A percentile compares a stretch with the other conserved stretches of the same genome.
These are phyloP conservation scores for Suhomyces maxii DNA, from an alignment of 1,139 yeast species.

Conservation along the genomic window DNA sequence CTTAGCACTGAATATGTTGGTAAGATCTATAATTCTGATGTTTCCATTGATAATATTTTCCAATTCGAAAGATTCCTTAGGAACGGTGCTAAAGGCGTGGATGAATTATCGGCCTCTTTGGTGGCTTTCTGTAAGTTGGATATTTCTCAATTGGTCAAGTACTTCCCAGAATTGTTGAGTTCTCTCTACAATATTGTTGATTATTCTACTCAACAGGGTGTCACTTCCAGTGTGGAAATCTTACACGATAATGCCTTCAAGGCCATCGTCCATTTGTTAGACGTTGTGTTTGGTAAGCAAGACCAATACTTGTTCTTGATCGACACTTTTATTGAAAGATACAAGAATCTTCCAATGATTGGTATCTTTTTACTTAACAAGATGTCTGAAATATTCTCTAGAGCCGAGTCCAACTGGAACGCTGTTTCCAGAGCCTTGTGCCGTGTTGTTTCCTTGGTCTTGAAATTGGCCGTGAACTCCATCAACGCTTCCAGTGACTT, in stretches of 20 bases:
- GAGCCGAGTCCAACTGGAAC: conserved; percentile 59
- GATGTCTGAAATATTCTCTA: conserved; percentile 47
- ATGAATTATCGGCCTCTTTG: conserved; percentile 44
- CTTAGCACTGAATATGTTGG: conserved; percentile 71
- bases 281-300: conserved; percentile 65
- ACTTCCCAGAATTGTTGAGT: conserved; percentile 53
- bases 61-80: conserved; percentile 54
- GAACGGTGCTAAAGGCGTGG: conserved; percentile 43
- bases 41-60: conserved; percentile 56
- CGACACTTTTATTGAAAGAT: conserved; percentile 44
- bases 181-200: conserved; percentile 46
- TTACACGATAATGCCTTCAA: conserved; percentile 47
- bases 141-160: conserved; percentile 49
- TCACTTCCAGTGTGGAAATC: conserved; percentile 32
- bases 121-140: conserved; percentile 45
- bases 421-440: conserved; percentile 64
- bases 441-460: conserved; percentile 53
- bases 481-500: conserved; percentile 22
- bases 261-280: conserved; percentile 59
- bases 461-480: conserved; percentile 41
- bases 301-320: conserved; percentile 60
- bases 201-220: conserved; percentile 22
- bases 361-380: conserved; percentile 53
- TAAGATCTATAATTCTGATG: conserved; percentile 61
- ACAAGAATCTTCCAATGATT: conserved; percentile 43